Evolutionary conservation across 2,329 filamentous ascomycete species (phyloP), one percentile per base, ranked within the genome.

Genomic region (Colletotrichum spinosum): DNA sequence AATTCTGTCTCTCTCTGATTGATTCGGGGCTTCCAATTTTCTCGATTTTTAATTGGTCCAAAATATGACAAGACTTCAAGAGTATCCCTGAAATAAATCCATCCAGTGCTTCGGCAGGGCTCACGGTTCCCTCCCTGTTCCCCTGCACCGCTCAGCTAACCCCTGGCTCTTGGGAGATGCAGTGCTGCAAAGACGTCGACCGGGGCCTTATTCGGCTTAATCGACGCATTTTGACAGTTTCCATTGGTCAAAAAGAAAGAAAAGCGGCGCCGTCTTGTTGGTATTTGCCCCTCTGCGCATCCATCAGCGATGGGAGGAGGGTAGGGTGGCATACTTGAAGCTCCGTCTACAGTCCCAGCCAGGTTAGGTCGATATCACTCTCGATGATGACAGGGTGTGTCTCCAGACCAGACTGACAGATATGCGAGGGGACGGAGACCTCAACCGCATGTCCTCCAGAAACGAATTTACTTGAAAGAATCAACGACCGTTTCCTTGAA

Each of bases 201-300:
- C n/a, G 39, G 46, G 58, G 38, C 49, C 57, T 55, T 37, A n/a
- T 42, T 65, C 62, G 63, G 51, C 65, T 68, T 59, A 68, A 70
- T 67, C 49, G 45, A 65, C 52, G 50, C 38, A 63, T 65, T 68
- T 70, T 69, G 60, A 53, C 17, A 69, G 65, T 69, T 72, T 69
- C 70, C 59, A 80, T 80, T 80, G 77, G 78, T 61, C 65, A 56
- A 65, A 72, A 77, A 71, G 73, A 58, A 34, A 35, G 69, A 68
- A 74, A 71, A 71, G 59, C 60, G 64, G 60, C 49, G 60, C 59
- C 49, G 49, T 54, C 49, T 17, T 61, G 34, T 42, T 64, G 59
- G 60, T 37, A 63, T 63, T 67, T 42, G 55, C 54, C 53, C 61
- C 61, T 61, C 60, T 35, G 42, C 10, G 48, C 48, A 53, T 62